Base-by-base conservation (phyloP, 805 yeast species). In the Metschnikowia anglica region DNA sequence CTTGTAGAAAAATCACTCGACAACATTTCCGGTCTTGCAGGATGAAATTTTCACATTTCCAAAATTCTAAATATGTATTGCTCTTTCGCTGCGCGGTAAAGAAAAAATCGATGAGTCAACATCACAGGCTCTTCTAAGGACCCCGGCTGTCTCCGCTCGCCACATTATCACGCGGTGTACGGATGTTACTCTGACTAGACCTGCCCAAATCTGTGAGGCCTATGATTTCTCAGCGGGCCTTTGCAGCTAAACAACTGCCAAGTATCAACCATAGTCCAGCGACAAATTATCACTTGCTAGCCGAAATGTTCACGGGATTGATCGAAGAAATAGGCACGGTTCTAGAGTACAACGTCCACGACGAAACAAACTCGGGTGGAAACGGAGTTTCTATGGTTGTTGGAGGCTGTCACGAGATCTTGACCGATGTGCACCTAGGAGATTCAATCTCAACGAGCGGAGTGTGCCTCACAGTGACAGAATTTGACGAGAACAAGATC, bases 361-460 rank as follows among this genome's bases (percentile, higher is more conserved):
- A 85, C 49, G 47, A 58, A 6, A 48, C 81, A 1, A 68, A 62
- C 28, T 63, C 80, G 2, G 89, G 87, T 2, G 90, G 88, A 2
- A 74, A 80, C 48, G 96, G 96, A 12, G 84, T 81, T 8, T 79
- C 95, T 0, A 58, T 89, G 29, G 76, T 79, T 3, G 77, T 91
- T 27, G 68, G 71, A 2, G 79, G 85, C 48, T 85, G 89, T 21
- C 58, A 71, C 0, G 63, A 67, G 3, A 80, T 93, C 21, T 70
- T 91, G 12, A 72, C 58, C 0, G 99, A 93, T 60, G 89, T 87
- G 49, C 90, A 89, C 57, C 66, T 91, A 28, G 99, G 99, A 10
- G 99, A 93, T 65, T 87, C 96, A 12, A 93, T 93, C 44, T 80
- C 93, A 20, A 79, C 91, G 21, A 87, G 87, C 59, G 99, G 99